phyloP scores from a whole-genome alignment of 2,329 filamentous ascomycete genomes.

The Penicillium sp. region DNA sequence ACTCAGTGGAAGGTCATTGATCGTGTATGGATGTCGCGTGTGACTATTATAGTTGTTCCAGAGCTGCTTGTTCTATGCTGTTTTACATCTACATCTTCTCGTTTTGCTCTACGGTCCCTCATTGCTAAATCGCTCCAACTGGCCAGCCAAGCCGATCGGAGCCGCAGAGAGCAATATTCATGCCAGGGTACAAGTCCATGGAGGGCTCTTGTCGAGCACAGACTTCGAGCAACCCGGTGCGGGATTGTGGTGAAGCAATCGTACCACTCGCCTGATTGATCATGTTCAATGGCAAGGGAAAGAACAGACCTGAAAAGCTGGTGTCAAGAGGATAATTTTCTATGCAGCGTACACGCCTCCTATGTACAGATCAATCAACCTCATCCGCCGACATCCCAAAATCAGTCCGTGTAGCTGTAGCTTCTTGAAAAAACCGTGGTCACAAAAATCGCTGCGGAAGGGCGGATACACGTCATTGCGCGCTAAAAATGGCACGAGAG shows the following conservation, averaged over 20 bases:
- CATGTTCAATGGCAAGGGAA: not conserved
- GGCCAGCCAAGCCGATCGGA: not conserved
- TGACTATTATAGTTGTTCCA: not conserved
- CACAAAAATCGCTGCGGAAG: constrained; percentile 2
- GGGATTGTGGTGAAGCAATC: not conserved
- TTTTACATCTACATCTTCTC: not conserved
- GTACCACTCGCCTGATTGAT: not conserved
- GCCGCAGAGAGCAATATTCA: not conserved
- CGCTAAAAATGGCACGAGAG: constrained; percentile 13
- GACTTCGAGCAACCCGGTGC: not conserved
- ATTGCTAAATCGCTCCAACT: not conserved
- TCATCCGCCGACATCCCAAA: constrained; percentile 16
- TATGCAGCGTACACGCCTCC: constrained; percentile 29
- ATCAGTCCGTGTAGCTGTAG: constrained; percentile 14
- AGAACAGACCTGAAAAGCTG: not conserved
- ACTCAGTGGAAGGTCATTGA: not conserved
- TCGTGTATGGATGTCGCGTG: too few species aligned
- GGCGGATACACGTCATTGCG: constrained; percentile 12
- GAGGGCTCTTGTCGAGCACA: not conserved
- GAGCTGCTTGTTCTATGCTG: not conserved
- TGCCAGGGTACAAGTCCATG: not conserved
- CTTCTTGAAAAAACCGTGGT: constrained; percentile 6
- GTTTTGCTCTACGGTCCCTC: not conserved
- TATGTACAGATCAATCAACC: constrained; percentile 28
- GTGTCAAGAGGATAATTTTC: constrained; percentile 19